Base-by-base conservation (phyloP, 192 early-diverging fungal genomes). In the Radiomyces spectabilis region DNA sequence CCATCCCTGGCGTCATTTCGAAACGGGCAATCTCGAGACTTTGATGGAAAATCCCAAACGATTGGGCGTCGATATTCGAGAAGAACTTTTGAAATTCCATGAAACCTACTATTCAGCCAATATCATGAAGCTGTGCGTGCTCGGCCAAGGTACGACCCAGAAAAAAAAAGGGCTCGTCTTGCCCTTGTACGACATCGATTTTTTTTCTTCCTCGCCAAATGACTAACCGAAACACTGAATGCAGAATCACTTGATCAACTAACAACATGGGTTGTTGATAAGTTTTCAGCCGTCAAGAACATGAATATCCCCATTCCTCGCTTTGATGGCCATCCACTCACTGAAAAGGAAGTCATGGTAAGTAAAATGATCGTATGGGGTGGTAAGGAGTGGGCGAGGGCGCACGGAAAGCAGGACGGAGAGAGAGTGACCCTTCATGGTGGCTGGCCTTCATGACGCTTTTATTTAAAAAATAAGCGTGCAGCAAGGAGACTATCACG, bases 31-130 rank as follows among this genome's bases (percentile, higher is more conserved):
- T 66, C 63, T 89, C 48, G 71, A 81, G 15, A 93, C 95, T 1
- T 74, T 97, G 6, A 68, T 71, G 38, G 75, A 83, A 19, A 63
- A 61, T 7, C 88, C 90, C 5, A 39, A 61, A 22, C 13, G 51
- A 39, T 67, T 78, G 30, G 88, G 87, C 19, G 63, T 93, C 25
- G 78, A 97, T 62, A 74, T 93, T 34, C 78, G 95, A 13, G 73
- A 85, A 13, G 75, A 83, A 30, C 66, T 95, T 40, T 63, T 97
- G 24, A 76, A 85, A 16, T 95, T 94, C 57, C 85, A 97, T 63
- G 72, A 68, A 24, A 79, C 75, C 41, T 93, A 89, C 67, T 97
- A 97, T 64, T 91, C 89, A 16, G 80, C 91, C 5, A 93, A 92
- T 61, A 89, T 94, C 31, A 95, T 94, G 93, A 87, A 85, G 63